Conservation (phyloP, 768 basidiomycete genomes). For the Phlebiopsis flavidoalba region DNA sequence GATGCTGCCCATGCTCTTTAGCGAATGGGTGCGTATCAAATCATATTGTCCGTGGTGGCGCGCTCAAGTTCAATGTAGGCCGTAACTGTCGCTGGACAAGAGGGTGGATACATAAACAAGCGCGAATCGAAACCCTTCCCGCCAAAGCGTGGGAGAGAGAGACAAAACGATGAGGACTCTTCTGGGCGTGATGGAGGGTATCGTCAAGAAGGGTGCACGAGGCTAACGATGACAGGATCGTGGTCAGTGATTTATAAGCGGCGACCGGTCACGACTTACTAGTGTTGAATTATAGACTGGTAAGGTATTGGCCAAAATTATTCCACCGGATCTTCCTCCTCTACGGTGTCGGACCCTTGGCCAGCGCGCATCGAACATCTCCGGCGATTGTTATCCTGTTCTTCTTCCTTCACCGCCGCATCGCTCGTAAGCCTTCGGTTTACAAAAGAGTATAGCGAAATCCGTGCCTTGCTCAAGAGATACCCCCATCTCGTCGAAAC, state of each 20-base stretch:
- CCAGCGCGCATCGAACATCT: slow-evolving; percentile 14
- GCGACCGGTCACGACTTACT: too few relatives aligned
- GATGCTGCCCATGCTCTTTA: slow-evolving; percentile 20
- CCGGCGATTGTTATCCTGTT: slow-evolving; percentile 18
- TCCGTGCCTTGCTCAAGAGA: slow-evolving; percentile 15
- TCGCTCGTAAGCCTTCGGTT: slow-evolving; percentile 12
- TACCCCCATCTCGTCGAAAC: slow-evolving; percentile 19
- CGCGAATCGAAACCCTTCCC: slow-evolving; percentile 17
- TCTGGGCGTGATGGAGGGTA: slow-evolving; percentile 16
- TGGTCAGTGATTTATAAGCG: background rate
- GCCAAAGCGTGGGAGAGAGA: slow-evolving; percentile 22
- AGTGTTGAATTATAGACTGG: background rate
- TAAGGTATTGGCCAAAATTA: slow-evolving; percentile 17
- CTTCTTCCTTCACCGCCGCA: slow-evolving; percentile 23
- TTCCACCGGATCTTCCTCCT: slow-evolving; percentile 22
- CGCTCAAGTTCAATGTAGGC: too few relatives aligned
- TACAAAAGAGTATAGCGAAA: slow-evolving; percentile 15
- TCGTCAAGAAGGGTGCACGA: slow-evolving; percentile 17
- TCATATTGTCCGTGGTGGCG: background rate
- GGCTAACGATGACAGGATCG: slow-evolving; percentile 11
- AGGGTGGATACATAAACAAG: slow-evolving; percentile 14
- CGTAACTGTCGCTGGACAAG: slow-evolving; percentile 13
- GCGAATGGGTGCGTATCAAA: slow-evolving; percentile 19
- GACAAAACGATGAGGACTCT: slow-evolving; percentile 21
- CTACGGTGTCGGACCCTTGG: slow-evolving; percentile 24